Percentiles rank a stretch among this genome's conserved stretches.
phyloP scores from a whole-genome alignment of 805 yeast genomes.

The Kodamaea hsintzibuensis region DNA sequence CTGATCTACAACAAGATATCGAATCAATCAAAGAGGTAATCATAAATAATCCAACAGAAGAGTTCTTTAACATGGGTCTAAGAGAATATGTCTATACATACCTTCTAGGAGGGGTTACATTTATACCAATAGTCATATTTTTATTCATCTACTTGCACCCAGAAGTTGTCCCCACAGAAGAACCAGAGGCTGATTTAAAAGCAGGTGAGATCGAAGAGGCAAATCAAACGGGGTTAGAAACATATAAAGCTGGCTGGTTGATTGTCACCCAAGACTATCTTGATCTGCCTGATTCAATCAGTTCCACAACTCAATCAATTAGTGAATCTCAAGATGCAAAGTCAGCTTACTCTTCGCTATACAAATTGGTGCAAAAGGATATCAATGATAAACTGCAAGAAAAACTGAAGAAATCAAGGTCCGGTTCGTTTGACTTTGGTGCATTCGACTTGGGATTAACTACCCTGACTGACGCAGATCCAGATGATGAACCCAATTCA shows the following conservation, averaged over 20 bases:
- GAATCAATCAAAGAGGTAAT: background rate
- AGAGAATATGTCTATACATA: conserved; percentile 38
- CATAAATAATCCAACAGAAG: background rate
- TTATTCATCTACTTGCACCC: conserved; percentile 38
- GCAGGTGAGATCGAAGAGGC: conserved; percentile 68
- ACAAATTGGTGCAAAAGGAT: conserved; percentile 51
- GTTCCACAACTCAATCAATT: conserved; percentile 43
- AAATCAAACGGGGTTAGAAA: conserved; percentile 59
- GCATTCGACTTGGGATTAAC: conserved; percentile 6
- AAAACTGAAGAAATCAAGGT: conserved; percentile 8
- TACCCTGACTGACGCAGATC: background rate
- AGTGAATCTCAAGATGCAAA: conserved; percentile 44
- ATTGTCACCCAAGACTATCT: conserved; percentile 77
- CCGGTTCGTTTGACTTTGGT: conserved; percentile 12
- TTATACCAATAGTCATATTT: conserved; percentile 59
- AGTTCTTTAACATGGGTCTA: conserved; percentile 7
- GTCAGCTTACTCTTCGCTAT: conserved; percentile 62
- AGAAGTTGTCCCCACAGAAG: conserved; percentile 8
- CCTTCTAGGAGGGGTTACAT: conserved; percentile 78
- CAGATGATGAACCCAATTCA: conserved; percentile 2
- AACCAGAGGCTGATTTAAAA: conserved; percentile 36
- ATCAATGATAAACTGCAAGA: conserved; percentile 6
- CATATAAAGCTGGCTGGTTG: conserved; percentile 74
- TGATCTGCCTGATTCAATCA: conserved; percentile 48
- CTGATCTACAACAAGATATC: background rate